Evolutionary conservation across 2,329 filamentous ascomycete genomes (phyloP), one percentile per base, ranked within the genome.

Genomic region (Colletotrichum sp.): DNA sequence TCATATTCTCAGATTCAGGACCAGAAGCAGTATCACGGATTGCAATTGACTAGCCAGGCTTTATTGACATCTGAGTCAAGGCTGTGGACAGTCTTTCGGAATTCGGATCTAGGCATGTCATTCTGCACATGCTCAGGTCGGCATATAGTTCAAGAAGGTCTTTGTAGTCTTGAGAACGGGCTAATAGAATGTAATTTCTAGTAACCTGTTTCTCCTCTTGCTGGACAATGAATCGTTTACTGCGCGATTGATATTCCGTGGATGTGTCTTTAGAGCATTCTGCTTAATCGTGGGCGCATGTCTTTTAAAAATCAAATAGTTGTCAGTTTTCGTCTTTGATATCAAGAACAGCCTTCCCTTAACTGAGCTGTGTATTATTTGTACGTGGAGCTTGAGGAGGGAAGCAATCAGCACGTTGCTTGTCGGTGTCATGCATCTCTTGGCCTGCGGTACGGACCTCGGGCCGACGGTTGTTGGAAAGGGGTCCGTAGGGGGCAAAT

Each of bases 1-100:
- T 2, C 4, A 10, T 18, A 0, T 43, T 8, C 16, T n/a, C 0
- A n/a, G 8, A n/a, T n/a, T 0, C 4, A 10, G 39, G 9, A n/a
- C 5, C 8, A 18, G 2, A 6, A n/a, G 16, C 16, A 18, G 18
- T 43, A n/a, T 43, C 36, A 43, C 8, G 5, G 34, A 36, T 36
- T 36, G 15, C 36, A 3, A 18, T n/a, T n/a, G 16, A 43, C 8
- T 43, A 43, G 36, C 16, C 36, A 9, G 15, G 34, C 36, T 43
- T 9, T 18, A 6, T 5, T 18, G 36, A 9, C 2, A 18, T 18
- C 36, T 10, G 1, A 18, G 5, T 43, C 2, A 3, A 10, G 36
- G 16, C 36, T 43, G 36, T 18, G 16, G 16, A 9, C 36, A 43
- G 36, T 36, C 36, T 43, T 43, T 43, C 18, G 0, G 10, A 18